These are phyloP conservation scores for Exophiala sideris DNA, from an alignment of 2,329 filamentous ascomycete species.

Conservation along the genomic window DNA sequence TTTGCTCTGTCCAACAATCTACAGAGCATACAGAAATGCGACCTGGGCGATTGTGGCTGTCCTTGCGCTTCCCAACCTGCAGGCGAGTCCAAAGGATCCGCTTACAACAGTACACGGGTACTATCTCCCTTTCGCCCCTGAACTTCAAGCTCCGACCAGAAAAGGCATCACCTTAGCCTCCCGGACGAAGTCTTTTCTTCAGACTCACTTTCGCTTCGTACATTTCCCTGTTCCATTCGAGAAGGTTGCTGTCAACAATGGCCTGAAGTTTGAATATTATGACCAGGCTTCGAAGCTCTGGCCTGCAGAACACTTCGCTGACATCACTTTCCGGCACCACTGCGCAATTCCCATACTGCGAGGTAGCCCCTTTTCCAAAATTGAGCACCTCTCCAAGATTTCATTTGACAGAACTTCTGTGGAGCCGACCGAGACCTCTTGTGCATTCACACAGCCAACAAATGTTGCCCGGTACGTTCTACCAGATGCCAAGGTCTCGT, in stretches of 20 bases:
- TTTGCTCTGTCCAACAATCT: conserved; percentile 43
- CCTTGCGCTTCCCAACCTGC: conserved; percentile 33
- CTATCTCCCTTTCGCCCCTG: conserved; percentile 30
- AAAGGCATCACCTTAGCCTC: conserved; percentile 42
- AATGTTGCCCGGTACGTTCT: conserved; percentile 20
- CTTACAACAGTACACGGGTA: conserved; percentile 35
- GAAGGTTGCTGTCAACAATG: conserved; percentile 47
- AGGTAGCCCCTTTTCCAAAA: conserved; percentile 36
- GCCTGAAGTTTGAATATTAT: conserved; percentile 48
- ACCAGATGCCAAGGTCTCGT: conserved; percentile 44
- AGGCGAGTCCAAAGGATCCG: conserved; percentile 18
- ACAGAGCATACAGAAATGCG: conserved; percentile 51
- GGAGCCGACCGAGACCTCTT: background rate
- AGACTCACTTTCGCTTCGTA: conserved; percentile 48
- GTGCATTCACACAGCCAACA: background rate
- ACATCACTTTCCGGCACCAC: conserved; percentile 46
- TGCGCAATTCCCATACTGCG: conserved; percentile 40
- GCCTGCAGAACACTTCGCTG: conserved; percentile 31
- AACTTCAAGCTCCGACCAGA: conserved; percentile 16
- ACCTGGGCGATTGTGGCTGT: conserved; percentile 49
- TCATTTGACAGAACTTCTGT: conserved; percentile 6
- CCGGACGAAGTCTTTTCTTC: conserved; percentile 44
- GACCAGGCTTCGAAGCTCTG: conserved; percentile 42
- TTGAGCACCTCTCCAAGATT: conserved; percentile 29
- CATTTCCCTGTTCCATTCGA: conserved; percentile 41